Evolutionary conservation across 495 filamentous ascomycete species (phyloP).

Genomic region (Penicillium cataractarum): DNA sequence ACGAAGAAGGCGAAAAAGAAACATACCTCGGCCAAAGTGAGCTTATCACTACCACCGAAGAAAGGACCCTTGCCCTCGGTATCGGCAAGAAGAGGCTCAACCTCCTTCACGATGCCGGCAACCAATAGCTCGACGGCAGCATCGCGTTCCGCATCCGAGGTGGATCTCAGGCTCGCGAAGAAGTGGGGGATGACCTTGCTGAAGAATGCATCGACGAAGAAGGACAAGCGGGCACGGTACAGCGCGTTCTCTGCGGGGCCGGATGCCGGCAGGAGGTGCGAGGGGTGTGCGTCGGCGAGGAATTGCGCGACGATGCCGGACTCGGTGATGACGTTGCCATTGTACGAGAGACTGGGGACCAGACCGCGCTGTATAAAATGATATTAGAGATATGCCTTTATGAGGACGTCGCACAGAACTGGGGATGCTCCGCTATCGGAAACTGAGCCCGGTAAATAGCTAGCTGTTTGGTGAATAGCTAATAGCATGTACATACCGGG

Average conservation of each 20-base stretch:
- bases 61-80: slow-evolving; percentile 64
- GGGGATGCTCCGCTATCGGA: not conserved
- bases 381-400: not conserved
- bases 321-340: slow-evolving; percentile 75
- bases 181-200: slow-evolving; percentile 59
- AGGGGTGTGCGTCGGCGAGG: slow-evolving; percentile 63
- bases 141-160: slow-evolving; percentile 42
- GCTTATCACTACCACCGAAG: slow-evolving; percentile 75
- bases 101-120: slow-evolving; percentile 65
- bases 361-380: slow-evolving; percentile 60
- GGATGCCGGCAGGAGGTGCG: slow-evolving; percentile 49
- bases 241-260: slow-evolving; percentile 46
- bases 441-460: not conserved
- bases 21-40: slow-evolving; percentile 79
- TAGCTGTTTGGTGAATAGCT: not conserved
- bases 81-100: slow-evolving; percentile 66
- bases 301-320: slow-evolving; percentile 75
- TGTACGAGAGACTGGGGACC: slow-evolving; percentile 73
- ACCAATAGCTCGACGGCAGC: slow-evolving; percentile 42
- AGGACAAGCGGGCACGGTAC: slow-evolving; percentile 66
- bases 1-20: not conserved
- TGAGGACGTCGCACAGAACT: not conserved
- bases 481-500: slow-evolving; percentile 51
- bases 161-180: slow-evolving; percentile 45
- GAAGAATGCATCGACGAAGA: slow-evolving; percentile 78